Evolutionary conservation across 345 rosid genomes (phyloP), one percentile per base, ranked within the genome.

Genomic region (Clarkia xantiana): DNA sequence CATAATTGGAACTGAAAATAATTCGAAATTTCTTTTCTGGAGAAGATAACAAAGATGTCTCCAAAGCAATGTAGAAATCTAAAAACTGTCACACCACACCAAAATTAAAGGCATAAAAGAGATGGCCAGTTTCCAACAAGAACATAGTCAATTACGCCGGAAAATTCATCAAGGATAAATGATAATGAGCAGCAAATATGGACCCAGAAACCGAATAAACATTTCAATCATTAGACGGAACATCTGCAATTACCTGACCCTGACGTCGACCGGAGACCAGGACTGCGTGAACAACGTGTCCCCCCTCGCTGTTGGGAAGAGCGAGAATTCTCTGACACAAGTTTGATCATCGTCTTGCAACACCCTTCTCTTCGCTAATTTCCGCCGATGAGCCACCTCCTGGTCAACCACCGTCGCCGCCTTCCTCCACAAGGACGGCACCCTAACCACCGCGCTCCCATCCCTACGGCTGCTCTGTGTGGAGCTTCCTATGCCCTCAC

Each of bases 251-350:
- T 50, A 85, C 97, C 91, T 83, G 75, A 76, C 67, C 44, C 65
- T 56, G 12, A 19, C 53, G 3, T 76, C 65, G 56, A 69, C 56
- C 3, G 94, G 86, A 1, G 78, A 56, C 97, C 97, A 90, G 2
- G 76, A 62, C 71, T 86, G 95, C 40, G 86, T 81, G 64, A 90
- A 90, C 67, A 86, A 51, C 29, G 79, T 68, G 11, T 79, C 91
- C 1, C 86, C 82, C 56, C 86, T 76, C n/a, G 75, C 49, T 1
- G 80, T 71, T 39, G 44, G 64, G 60, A 83, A 79, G 23, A 77
- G 57, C 4, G 72, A 74, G 56, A 45, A 79, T 40, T 75, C 81
- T 67, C 91, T 73, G 0, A 56, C 60, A 18, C 60, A 53, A 51
- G 55, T 61, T n/a, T 60, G 64, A 34, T 70, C 79, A 10, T 67